Evolutionary conservation across 2,329 filamentous ascomycete species (phyloP).

Genomic region (Penicillium fuscoglaucum): DNA sequence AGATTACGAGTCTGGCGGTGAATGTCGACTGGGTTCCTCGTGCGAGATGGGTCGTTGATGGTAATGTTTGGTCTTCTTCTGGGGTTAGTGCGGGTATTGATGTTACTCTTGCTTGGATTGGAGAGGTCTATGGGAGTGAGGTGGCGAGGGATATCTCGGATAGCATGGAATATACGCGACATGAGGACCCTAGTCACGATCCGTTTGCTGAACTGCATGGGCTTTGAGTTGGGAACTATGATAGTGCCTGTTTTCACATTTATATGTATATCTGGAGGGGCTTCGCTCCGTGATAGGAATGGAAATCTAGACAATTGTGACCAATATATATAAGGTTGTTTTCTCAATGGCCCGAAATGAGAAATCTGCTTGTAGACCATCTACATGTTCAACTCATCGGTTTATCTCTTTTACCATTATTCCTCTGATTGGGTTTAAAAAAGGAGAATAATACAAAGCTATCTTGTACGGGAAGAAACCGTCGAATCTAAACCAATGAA

Average conservation of each 20-base stretch:
- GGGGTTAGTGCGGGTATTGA: slow-evolving; percentile 66
- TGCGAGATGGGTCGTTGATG: slow-evolving; percentile 66
- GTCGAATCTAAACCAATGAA: neutral
- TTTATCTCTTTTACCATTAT: neutral
- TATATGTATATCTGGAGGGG: neutral
- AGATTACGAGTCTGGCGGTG: slow-evolving; percentile 50
- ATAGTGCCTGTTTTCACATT: neutral
- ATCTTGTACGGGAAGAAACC: neutral
- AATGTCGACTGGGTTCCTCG: slow-evolving; percentile 60
- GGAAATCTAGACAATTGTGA: too few relatives aligned
- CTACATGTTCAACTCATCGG: neutral
- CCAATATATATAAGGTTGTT: neutral
- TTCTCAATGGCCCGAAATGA: neutral
- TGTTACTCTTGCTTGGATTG: slow-evolving; percentile 59
- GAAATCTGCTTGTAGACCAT: neutral
- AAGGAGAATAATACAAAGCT: neutral
- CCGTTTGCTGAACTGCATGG: slow-evolving; percentile 52
- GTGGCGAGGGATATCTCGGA: slow-evolving; percentile 52
- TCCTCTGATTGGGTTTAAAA: neutral
- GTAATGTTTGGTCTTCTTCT: slow-evolving; percentile 66
- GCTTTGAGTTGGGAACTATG: slow-evolving; percentile 4
- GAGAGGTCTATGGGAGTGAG: slow-evolving; percentile 54
- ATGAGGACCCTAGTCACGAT: slow-evolving; percentile 53
- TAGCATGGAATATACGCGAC: slow-evolving; percentile 60
- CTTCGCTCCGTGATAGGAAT: neutral